Base-by-base conservation (phyloP, 495 filamentous ascomycete genomes). In the Corynascus novoguineensis region DNA sequence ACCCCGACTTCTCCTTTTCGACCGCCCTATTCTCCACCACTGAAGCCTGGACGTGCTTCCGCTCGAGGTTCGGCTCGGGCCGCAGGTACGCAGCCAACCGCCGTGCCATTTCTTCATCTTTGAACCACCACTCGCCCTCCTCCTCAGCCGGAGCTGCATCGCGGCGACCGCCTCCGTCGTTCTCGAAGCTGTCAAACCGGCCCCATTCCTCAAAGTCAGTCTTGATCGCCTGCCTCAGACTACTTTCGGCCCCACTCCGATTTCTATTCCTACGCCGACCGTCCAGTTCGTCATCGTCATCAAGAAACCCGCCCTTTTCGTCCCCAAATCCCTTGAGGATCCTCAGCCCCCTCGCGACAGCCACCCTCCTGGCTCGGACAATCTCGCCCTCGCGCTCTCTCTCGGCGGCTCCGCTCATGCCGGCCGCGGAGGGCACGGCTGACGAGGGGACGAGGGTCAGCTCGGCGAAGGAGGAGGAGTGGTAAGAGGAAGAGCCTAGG, bases 71-170 rank as follows among this genome's bases (percentile, higher is more conserved):
- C 10, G 63, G 53, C 29, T 70, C 65, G 5, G 78, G 78, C 58
- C 68, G 68, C 22, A 81, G 47, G 54, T 75, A 75, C 19, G 29
- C 51, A 9, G 78, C 77, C 21, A 81, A 50, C 24, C 78, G 63
- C 7, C 50, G 52, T 0, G 78, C 77, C 73, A 78, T 75, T 1
- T 65, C 65, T 59, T 79, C 78, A 49, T 80, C 74, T 2, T 48
- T 61, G 68, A 75, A 81, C 64, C 67, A 81, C 55, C 71, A 68
- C 19, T 25, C 24, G 7, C 17, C 25, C 37, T 22, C 25, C 25
- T 35, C 10, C 8, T 14, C 25, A n/a, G n/a, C n/a, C n/a, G n/a
- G n/a, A n/a, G n/a, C n/a, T n/a, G n/a, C n/a, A n/a, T n/a, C n/a
- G n/a, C n/a, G n/a, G n/a, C n/a, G 17, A n/a, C 8, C 15, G 1